A percentile compares a stretch with the other conserved stretches of the same genome.
Evolutionary conservation across 768 basidiomycete genomes (phyloP).

Genomic region (Tylopilus balloui): DNA sequence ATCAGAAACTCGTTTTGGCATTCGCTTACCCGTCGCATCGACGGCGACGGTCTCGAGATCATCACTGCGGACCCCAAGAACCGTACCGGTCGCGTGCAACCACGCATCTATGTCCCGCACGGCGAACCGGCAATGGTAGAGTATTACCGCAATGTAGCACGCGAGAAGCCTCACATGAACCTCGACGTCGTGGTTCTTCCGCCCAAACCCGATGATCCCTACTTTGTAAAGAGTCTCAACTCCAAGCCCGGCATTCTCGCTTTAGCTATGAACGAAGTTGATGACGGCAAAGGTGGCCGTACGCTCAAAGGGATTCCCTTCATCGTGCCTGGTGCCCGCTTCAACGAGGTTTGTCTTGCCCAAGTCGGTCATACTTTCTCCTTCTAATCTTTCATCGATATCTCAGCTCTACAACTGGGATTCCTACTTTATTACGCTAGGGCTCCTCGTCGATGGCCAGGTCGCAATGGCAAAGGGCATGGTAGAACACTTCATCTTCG

Average conservation of each 20-base stretch:
- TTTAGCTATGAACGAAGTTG: conserved; percentile 90
- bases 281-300: conserved; percentile 72
- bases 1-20: conserved; percentile 99
- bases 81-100: conserved; percentile 82
- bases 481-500: conserved; percentile 99
- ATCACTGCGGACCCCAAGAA: conserved; percentile 99
- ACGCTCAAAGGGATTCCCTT: conserved; percentile 93
- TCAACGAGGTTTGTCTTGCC: conserved; percentile 74
- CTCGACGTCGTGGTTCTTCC: conserved; percentile 92
- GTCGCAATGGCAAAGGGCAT: conserved; percentile 94
- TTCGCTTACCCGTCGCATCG: conserved; percentile 91
- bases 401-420: conserved; percentile 89
- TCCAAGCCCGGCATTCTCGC: conserved; percentile 92
- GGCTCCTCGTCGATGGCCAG: conserved; percentile 91
- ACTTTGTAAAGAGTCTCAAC: conserved; percentile 89
- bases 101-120: conserved; percentile 92
- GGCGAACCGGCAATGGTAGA: conserved; percentile 92
- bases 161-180: conserved; percentile 89
- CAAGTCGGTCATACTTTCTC: not conserved
- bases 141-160: conserved; percentile 89
- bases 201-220: conserved; percentile 77
- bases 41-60: conserved; percentile 94
- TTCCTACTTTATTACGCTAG: conserved; percentile 91
- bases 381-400: conserved; percentile 3
- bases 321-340: conserved; percentile 92